Conservation (phyloP, 768 basidiomycete genomes). For the Porphyrellus cyaneotinctus region DNA sequence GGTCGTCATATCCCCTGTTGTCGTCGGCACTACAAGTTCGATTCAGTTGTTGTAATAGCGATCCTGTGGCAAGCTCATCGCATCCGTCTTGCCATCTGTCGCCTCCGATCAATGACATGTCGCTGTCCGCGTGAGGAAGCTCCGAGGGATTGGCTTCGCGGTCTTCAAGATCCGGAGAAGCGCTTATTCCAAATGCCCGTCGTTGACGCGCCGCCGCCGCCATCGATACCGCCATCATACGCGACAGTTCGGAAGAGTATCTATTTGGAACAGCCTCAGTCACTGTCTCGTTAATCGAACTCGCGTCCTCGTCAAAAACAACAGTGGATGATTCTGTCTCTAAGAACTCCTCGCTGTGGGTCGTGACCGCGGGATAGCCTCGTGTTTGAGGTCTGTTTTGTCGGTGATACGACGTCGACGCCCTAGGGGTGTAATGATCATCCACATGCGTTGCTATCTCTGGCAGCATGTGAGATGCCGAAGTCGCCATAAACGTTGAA, state of each 20-base stretch:
- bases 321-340: constrained; percentile 12
- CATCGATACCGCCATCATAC: constrained; percentile 25
- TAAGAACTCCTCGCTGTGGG: background rate
- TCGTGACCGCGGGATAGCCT: background rate
- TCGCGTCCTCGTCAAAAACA: constrained; percentile 17
- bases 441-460: constrained; percentile 6
- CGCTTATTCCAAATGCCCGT: constrained; percentile 49
- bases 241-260: constrained; percentile 28
- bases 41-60: constrained; percentile 23
- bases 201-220: constrained; percentile 44
- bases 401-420: constrained; percentile 7
- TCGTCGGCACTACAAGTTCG: background rate
- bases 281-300: background rate
- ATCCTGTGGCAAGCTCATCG: constrained; percentile 28
- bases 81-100: constrained; percentile 39
- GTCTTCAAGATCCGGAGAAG: constrained; percentile 30
- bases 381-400: constrained; percentile 1
- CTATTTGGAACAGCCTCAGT: constrained; percentile 2
- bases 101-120: constrained; percentile 41
- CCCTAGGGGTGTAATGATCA: constrained; percentile 21
- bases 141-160: background rate
- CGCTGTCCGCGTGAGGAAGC: constrained; percentile 42
- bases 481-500: background rate
- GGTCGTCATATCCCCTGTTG: background rate
- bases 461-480: constrained; percentile 10